A percentile compares a stretch with the other conserved stretches of the same genome.
These are phyloP conservation scores for Pyronema domesticum DNA, from an alignment of 495 filamentous ascomycete species.

Conservation along the genomic window DNA sequence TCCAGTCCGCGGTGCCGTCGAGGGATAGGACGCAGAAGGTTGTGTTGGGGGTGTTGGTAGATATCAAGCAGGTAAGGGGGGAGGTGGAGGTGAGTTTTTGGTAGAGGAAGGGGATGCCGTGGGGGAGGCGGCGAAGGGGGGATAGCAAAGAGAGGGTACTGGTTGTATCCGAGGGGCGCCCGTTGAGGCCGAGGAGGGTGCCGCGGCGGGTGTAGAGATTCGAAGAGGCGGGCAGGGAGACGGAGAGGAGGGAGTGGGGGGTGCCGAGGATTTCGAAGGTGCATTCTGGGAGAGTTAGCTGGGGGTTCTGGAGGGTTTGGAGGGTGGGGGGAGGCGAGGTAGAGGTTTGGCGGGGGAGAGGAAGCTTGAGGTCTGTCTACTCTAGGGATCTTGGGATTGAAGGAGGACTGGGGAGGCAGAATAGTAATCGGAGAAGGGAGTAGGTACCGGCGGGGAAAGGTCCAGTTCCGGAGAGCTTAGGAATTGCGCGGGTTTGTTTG, in stretches of 20 bases:
- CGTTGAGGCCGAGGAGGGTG: slow-evolving; percentile 74
- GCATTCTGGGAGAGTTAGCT: slow-evolving; percentile 22
- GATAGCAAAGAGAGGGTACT: slow-evolving; percentile 77
- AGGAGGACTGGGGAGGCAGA: too few relatives aligned
- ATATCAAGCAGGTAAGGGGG: slow-evolving; percentile 70
- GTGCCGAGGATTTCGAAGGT: slow-evolving; percentile 81
- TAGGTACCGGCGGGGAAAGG: slow-evolving; percentile 21
- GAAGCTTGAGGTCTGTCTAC: too few relatives aligned
- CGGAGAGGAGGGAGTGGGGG: slow-evolving; percentile 80
- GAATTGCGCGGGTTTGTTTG: slow-evolving; percentile 21
- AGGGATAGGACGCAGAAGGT: slow-evolving; percentile 75
- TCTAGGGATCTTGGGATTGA: too few relatives aligned
- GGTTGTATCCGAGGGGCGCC: slow-evolving; percentile 39
- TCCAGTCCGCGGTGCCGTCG: slow-evolving; percentile 93
- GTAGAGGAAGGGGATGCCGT: slow-evolving; percentile 87
- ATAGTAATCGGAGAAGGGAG: too few relatives aligned
- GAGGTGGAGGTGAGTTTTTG: slow-evolving; percentile 59
- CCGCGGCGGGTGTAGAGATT: slow-evolving; percentile 80
- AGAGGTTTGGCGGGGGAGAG: too few relatives aligned
- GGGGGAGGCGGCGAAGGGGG: slow-evolving; percentile 54
- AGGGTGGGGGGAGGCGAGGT: background rate
- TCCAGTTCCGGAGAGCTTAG: slow-evolving; percentile 19
- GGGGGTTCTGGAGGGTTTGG: background rate
- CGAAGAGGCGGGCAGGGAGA: slow-evolving; percentile 80
- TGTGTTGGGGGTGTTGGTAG: slow-evolving; percentile 63